Percentiles rank a stretch among this genome's conserved stretches.
Evolutionary conservation across 139 green algal species (phyloP).

Genomic region (Edaphochlamys debaryana): DNA sequence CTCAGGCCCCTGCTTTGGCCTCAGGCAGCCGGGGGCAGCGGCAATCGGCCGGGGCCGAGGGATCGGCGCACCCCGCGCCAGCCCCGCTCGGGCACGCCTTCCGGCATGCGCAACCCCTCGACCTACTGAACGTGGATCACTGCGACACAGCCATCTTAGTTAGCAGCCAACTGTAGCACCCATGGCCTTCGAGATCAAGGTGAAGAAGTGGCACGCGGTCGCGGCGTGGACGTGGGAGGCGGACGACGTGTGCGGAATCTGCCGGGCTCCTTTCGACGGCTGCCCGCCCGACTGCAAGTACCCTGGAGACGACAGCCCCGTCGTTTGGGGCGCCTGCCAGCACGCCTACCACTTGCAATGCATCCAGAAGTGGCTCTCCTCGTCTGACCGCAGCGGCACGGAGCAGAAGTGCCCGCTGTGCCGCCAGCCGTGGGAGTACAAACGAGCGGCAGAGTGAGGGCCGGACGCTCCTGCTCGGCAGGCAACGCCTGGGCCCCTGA

Average conservation of each 20-base stretch:
- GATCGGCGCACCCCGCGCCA: too few species aligned
- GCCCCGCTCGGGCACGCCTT: too few species aligned
- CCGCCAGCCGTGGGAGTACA: conserved; percentile 72
- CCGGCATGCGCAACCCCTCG: too few species aligned
- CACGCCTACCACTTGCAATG: conserved; percentile 79
- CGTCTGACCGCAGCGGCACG: too few species aligned
- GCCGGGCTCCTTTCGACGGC: conserved; percentile 69
- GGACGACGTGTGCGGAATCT: conserved; percentile 81
- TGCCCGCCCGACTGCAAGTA: conserved; percentile 76
- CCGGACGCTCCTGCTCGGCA: too few species aligned
- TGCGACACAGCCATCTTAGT: too few species aligned
- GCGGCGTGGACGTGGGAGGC: conserved; percentile 78
- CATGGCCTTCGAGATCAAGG: conserved; percentile 66
- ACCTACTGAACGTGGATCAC: too few species aligned
- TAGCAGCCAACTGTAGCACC: too few species aligned
- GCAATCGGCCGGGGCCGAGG: too few species aligned
- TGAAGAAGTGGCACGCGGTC: conserved; percentile 79
- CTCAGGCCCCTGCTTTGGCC: too few species aligned
- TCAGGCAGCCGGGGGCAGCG: too few species aligned
- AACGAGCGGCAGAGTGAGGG: conserved; percentile 42
- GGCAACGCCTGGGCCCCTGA: too few species aligned
- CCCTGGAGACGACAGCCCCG: conserved; percentile 76
- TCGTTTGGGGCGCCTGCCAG: conserved; percentile 73
- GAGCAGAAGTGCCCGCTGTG: conserved; percentile 79
- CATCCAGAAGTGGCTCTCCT: conserved; percentile 77